Percentiles rank a stretch among this genome's conserved stretches.
phyloP scores from a whole-genome alignment of 1,284 basidiomycete genomes.

The Agroathelia rolfsii region DNA sequence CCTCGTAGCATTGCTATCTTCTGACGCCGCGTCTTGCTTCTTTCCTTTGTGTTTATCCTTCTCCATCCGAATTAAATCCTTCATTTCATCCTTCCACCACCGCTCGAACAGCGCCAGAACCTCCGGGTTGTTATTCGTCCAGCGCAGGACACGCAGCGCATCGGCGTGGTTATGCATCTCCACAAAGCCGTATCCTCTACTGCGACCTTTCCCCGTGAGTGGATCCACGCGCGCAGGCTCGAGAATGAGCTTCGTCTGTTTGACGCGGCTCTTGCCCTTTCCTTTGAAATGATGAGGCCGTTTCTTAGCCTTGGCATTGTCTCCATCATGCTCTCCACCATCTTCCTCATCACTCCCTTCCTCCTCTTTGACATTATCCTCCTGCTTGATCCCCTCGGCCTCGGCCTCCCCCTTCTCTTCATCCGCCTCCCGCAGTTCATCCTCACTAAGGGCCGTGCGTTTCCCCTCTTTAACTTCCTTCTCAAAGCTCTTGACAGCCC shows the following conservation, averaged over 20 bases:
- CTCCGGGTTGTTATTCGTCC: conserved; percentile 84
- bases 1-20: too few species aligned
- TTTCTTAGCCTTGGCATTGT: conserved; percentile 20
- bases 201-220: conserved; percentile 77
- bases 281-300: conserved; percentile 15
- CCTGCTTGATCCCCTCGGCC: conserved; percentile 30
- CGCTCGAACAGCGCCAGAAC: conserved; percentile 55
- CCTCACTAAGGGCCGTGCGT: conserved; percentile 54
- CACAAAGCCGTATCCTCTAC: conserved; percentile 93
- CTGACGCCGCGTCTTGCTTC: conserved; percentile 39
- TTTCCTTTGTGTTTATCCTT: conserved; percentile 32
- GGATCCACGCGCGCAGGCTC: conserved; percentile 82
- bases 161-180: conserved; percentile 86
- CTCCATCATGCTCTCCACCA: conserved; percentile 21
- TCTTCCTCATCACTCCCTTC: conserved; percentile 15
- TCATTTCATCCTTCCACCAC: conserved; percentile 82
- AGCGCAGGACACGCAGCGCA: conserved; percentile 84
- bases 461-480: conserved; percentile 63
- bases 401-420: conserved; percentile 19
- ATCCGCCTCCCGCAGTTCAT: conserved; percentile 48
- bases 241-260: conserved; percentile 87
- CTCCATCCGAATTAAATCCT: conserved; percentile 56
- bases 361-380: conserved; percentile 16
- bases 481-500: conserved; percentile 76
- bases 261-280: conserved; percentile 37